phyloP scores from a whole-genome alignment of 495 filamentous ascomycete species.

The Penicillium odoratum region DNA sequence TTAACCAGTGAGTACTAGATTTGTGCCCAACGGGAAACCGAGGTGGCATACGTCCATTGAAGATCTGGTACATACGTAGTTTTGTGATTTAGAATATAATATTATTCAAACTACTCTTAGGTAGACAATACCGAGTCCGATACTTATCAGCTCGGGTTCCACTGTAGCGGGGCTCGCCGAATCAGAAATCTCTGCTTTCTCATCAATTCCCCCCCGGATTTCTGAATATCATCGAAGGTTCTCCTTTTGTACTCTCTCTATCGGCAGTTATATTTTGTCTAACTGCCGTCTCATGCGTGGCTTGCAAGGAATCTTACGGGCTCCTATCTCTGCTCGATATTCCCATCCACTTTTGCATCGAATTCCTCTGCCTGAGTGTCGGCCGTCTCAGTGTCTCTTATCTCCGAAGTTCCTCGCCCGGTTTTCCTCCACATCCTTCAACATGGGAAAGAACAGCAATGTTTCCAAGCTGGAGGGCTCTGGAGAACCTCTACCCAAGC shows the following conservation, averaged over 20 bases:
- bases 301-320: slow-evolving; percentile 10
- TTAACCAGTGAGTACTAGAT: slow-evolving; percentile 52
- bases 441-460: slow-evolving; percentile 6
- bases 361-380: not conserved
- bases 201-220: slow-evolving; percentile 12
- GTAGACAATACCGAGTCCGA: no score
- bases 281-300: slow-evolving; percentile 28
- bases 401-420: no score
- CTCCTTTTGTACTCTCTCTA: not conserved
- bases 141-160: not conserved
- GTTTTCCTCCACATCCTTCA: slow-evolving; percentile 2
- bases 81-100: no score
- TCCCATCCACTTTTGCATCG: not conserved
- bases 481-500: slow-evolving; percentile 31
- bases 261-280: slow-evolving; percentile 16
- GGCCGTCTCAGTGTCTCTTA: no score
- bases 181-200: slow-evolving; percentile 27
- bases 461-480: not conserved
- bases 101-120: no score
- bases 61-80: slow-evolving; percentile 43
- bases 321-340: slow-evolving; percentile 7
- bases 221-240: not conserved
- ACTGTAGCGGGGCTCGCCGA: slow-evolving; percentile 7
- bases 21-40: slow-evolving; percentile 41
- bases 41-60: slow-evolving; percentile 53